Base-by-base conservation (phyloP, 495 filamentous ascomycete species). In the Lasiosphaeria miniovina region DNA sequence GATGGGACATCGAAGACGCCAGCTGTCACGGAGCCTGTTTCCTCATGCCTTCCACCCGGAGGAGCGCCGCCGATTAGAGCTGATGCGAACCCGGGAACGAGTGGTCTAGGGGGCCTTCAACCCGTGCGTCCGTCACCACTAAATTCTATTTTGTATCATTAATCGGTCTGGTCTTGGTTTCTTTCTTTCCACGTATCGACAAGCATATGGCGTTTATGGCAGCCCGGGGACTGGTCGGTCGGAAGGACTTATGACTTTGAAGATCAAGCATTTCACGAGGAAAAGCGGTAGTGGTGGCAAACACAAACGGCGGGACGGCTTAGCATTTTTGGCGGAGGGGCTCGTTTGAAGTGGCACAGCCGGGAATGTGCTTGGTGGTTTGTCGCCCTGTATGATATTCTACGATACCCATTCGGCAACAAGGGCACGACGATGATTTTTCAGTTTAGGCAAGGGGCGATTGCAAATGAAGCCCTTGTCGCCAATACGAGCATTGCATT, bases 31-130 rank as follows among this genome's bases (percentile, higher is more conserved):
- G 17, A 57, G 59, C 14, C 46, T 51, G 7, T 58, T 65, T n/a
- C 49, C 52, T 6, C 61, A 60, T 24, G 24, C 52, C 15, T 59
- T 62, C 9, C 55, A 63, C 8, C 50, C 49, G 1, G 68, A 72
- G 14, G 69, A 74, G 46, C 49, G 43, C 3, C 54, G 66, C 24
- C 57, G 70, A n/a, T 24, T 71, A 33, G 63, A 65, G 2, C 48
- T 72, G 52, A 43, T 72, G 11, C 71, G 66, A 41, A 60, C 66
- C 6, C 61, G 67, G n/a, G 66, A 68, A 36, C 53, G 65, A n/a
- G 52, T 70, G 59, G 65, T 55, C 14, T 65, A 67, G 63, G 43
- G 52, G 52, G 33, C 54, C 33, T 14, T 36, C 38, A 46, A 33
- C 11, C 17, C 49, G 12, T 38, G 50, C 38, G 31, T 40, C 15